Percentiles rank a stretch among this genome's conserved stretches.
phyloP scores from a whole-genome alignment of 2,329 filamentous ascomycete species.

The Lecanosticta acicola region DNA sequence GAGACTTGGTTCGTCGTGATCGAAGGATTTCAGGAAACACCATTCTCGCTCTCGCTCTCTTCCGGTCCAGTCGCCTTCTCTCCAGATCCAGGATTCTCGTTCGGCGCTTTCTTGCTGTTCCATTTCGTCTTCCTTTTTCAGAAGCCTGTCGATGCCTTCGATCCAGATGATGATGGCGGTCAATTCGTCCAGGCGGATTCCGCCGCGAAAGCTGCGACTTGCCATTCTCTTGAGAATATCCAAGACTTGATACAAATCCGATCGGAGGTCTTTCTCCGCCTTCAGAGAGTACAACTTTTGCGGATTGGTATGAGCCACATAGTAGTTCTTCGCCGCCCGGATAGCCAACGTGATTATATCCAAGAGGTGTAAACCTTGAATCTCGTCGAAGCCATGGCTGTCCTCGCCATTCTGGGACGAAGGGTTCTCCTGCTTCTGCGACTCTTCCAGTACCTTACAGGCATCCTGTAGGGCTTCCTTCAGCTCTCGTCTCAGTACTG shows the following conservation, averaged over 20 bases:
- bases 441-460: constrained; percentile 59
- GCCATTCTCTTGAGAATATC: constrained; percentile 91
- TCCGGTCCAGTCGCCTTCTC: constrained; percentile 66
- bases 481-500: constrained; percentile 67
- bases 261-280: constrained; percentile 76
- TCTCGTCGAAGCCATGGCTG: constrained; percentile 69
- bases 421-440: constrained; percentile 30
- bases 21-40: constrained; percentile 74
- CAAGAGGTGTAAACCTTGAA: constrained; percentile 86
- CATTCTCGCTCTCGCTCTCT: constrained; percentile 72
- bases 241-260: constrained; percentile 78
- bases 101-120: constrained; percentile 69
- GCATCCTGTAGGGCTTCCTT: constrained; percentile 65
- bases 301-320: constrained; percentile 84
- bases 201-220: constrained; percentile 75
- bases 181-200: constrained; percentile 72
- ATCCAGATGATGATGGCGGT: constrained; percentile 75
- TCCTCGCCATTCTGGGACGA: constrained; percentile 28
- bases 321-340: constrained; percentile 90
- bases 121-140: constrained; percentile 69
- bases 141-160: constrained; percentile 66
- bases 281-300: constrained; percentile 81
- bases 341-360: constrained; percentile 95
- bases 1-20: constrained; percentile 54
- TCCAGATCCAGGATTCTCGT: constrained; percentile 70